phyloP scores from a whole-genome alignment of 176 grass and related monocot species.

The Echinochloa phyllopogon region DNA sequence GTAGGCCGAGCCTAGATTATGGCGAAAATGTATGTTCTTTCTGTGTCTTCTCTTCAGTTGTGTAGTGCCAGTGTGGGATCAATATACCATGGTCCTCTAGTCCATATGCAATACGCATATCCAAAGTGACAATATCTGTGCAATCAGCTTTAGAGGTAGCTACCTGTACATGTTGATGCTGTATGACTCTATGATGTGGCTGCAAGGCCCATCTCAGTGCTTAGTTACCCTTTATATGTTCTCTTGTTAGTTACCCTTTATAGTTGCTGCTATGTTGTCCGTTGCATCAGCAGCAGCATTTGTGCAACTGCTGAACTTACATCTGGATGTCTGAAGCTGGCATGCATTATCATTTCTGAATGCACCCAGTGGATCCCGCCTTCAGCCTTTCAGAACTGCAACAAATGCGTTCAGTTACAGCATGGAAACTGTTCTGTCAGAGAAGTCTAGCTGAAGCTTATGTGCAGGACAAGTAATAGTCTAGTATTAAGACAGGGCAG shows the following conservation, averaged over 20 bases:
- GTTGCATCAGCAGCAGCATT: background rate
- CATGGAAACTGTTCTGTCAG: background rate
- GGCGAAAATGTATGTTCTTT: conserved; percentile 26
- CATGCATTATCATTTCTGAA: background rate
- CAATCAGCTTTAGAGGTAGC: conserved; percentile 36
- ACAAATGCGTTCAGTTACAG: background rate
- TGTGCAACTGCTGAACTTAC: background rate
- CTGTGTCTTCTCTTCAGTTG: conserved; percentile 22
- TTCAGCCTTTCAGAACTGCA: background rate
- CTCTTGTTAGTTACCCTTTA: background rate
- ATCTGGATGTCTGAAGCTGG: background rate
- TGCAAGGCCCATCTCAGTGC: conserved; percentile 60
- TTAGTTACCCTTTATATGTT: conserved; percentile 38
- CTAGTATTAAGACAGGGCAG: background rate
- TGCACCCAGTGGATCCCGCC: background rate
- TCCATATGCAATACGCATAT: conserved; percentile 36
- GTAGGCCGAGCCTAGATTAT: conserved; percentile 77
- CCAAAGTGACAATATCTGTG: conserved; percentile 36
- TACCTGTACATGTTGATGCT: conserved; percentile 49
- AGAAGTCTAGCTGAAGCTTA: background rate
- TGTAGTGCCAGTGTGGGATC: conserved; percentile 22
- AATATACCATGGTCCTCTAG: conserved; percentile 44
- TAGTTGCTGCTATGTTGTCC: too few relatives aligned
- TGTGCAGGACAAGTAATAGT: background rate
- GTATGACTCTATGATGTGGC: conserved; percentile 49